Evolutionary conservation across 2,329 filamentous ascomycete species (phyloP).

Genomic region (Botrytis fragariae): DNA sequence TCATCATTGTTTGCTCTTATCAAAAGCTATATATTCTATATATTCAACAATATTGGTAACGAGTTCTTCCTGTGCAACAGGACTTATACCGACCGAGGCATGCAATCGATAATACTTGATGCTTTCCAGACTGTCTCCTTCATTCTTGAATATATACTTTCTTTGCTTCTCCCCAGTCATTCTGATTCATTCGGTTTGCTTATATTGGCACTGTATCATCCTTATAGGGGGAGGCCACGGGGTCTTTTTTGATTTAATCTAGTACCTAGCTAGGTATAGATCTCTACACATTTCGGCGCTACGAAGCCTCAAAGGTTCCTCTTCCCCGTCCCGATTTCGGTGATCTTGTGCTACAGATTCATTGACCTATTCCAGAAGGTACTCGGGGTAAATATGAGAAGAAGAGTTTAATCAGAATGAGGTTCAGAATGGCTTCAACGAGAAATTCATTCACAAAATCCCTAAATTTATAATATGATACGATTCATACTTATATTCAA

Average conservation of each 20-base stretch:
- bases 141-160: not conserved
- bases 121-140: too few relatives aligned
- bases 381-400: not conserved
- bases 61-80: too few relatives aligned
- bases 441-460: too few relatives aligned
- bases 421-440: not conserved
- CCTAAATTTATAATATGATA: too few relatives aligned
- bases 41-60: too few relatives aligned
- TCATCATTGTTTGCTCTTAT: not conserved
- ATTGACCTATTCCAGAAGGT: not conserved
- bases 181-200: not conserved
- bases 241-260: not conserved
- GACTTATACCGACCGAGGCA: too few relatives aligned
- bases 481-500: rapidly evolving
- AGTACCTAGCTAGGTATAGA: slow-evolving; percentile 10
- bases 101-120: too few relatives aligned
- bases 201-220: not conserved
- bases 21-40: too few relatives aligned
- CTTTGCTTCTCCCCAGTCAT: not conserved
- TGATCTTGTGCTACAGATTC: not conserved
- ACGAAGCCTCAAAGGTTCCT: not conserved
- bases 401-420: not conserved
- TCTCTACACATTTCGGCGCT: not conserved
- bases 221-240: not conserved
- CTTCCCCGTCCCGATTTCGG: slow-evolving; percentile 22